Base-by-base conservation (phyloP, 805 yeast species). In the Lachancea fermentati region DNA sequence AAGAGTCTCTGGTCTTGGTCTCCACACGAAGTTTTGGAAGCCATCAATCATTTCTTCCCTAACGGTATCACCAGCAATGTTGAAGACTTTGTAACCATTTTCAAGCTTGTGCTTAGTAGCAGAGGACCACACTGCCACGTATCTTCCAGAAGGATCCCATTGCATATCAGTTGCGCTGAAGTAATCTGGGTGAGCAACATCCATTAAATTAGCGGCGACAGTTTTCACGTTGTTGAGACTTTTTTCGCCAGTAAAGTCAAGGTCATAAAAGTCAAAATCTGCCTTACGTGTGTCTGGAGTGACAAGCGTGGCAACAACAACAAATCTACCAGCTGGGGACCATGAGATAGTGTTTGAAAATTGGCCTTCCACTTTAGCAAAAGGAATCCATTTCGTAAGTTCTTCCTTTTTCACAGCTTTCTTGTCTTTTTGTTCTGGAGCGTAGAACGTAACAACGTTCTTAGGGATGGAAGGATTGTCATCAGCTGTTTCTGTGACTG, bases 111-210 rank as follows among this genome's bases (percentile, higher is more conserved):
- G 93, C 52, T 83, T 76, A 86, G 94, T 82, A 32, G 76, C 62
- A 15, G 96, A 83, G 5, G 96, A 86, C 86, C 91, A 85, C 14
- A 83, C 85, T 36, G 91, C 82, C 39, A 91, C 71, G 62, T 73
- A 88, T 66, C 97, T 77, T 52, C 98, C 98, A 37, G 95, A 82
- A 43, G 96, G 91, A 65, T 93, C 98, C 98, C 98, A 93, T 39
- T 79, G 71, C 46, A 88, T 58, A 60, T 83, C 85, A 37, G 95
- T 83, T 67, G 88, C 75, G 47, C 96, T 94, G 41, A 76, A 72
- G 58, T 73, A 84, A 52, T 77, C 79, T 48, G 79, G 80, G 29
- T 74, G 66, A 44, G 75, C 78, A 48, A 91, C 66, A 53, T 73
- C 72, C 58, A 78, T 78, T 46, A 82, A 71, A 49, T 76, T 76